A percentile compares a stretch with the other conserved stretches of the same genome.
Evolutionary conservation across 306 rosid species (phyloP).

Genomic region (Ormosia semicastrata): DNA sequence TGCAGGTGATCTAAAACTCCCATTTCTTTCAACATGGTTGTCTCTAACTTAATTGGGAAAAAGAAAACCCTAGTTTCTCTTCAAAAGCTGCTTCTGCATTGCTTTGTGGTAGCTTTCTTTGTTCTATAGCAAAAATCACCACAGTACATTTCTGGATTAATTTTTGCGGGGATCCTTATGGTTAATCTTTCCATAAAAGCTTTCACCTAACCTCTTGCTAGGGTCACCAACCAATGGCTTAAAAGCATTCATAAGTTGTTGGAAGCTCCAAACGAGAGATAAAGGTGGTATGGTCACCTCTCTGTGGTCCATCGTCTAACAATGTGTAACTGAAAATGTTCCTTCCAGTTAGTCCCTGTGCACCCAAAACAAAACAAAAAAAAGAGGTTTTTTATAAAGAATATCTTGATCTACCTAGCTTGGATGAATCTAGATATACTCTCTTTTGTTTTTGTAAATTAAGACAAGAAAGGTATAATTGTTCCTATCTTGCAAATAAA

Average conservation of each 20-base stretch:
- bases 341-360: conserved; percentile 31
- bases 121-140: conserved; percentile 22
- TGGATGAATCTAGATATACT: conserved; percentile 11
- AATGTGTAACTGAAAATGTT: conserved; percentile 38
- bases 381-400: background rate
- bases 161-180: conserved; percentile 12
- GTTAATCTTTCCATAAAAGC: conserved; percentile 51
- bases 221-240: conserved; percentile 44
- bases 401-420: conserved; percentile 2
- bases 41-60: conserved; percentile 32
- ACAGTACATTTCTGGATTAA: conserved; percentile 6
- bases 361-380: conserved; percentile 9
- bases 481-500: conserved; percentile 28
- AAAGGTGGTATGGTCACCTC: conserved; percentile 43
- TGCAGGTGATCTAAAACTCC: conserved; percentile 34
- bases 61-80: conserved; percentile 45
- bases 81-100: conserved; percentile 23
- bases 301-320: conserved; percentile 55
- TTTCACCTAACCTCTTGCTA: conserved; percentile 42
- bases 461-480: conserved; percentile 30
- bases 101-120: conserved; percentile 20
- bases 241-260: conserved; percentile 43
- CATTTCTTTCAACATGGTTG: conserved; percentile 30
- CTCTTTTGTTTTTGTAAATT: background rate
- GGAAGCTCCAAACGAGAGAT: conserved; percentile 39